Evolutionary conservation across 805 yeast genomes (phyloP), one percentile per base, ranked within the genome.

Genomic region (Candida berthetii): DNA sequence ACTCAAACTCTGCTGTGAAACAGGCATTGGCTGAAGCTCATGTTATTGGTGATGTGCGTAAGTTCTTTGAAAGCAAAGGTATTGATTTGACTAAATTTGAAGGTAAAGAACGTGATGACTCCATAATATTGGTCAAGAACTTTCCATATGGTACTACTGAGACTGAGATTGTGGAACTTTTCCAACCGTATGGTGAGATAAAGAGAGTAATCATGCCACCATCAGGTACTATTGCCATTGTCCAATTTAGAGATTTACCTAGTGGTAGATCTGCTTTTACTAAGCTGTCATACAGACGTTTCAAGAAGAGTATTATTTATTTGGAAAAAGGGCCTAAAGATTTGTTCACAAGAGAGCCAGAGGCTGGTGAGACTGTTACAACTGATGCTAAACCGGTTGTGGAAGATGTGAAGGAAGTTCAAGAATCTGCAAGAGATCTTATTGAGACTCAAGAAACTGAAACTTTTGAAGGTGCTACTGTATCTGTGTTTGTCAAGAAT

Each of bases 1-100:
- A 81, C 48, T 74, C 95, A 7, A 80, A 73, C 45, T 84, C 96
- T 40, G 97, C 96, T 1, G 98, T 93, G 13, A 87, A 90, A 58
- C 98, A 90, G 63, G 98, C 99, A 0, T 73, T 93, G 48, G 98
- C 99, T 0, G 99, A 93, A 66, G 95, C 97, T 2, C 93, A 89
- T 56, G 96, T 90, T 15, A 82, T 93, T 54, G 93, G 90, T 36
- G 93, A 84, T 61, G 96, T 93, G 11, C 77, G 96, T 55, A 78
- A 78, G 51, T 93, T 80, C 63, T 93, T 93, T 61, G 96, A 88
- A 60, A 63, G 69, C 19, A 82, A 82, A 57, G 95, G 96, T 29
- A 86, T 93, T 35, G 96, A 91, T 66, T 66, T 93, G 45, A 71
- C 82, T 3, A 73, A 79, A 29, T 91, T 93, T 57, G 69, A 71